These are phyloP conservation scores for Aspergillus sp. DNA, from an alignment of 2,329 filamentous ascomycete genomes.

Conservation along the genomic window DNA sequence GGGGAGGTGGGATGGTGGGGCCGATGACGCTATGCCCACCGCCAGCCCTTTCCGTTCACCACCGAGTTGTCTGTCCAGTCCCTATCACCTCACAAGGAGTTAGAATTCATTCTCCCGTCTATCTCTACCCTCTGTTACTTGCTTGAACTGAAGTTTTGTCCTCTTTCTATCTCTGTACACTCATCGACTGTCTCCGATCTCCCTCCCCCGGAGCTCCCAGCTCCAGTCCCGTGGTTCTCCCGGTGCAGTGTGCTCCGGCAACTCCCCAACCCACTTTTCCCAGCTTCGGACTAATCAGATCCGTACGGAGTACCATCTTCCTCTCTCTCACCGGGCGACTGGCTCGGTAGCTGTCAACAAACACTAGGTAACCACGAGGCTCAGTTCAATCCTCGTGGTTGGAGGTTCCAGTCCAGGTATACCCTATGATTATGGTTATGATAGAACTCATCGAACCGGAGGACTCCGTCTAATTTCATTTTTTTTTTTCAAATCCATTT, in stretches of 20 bases:
- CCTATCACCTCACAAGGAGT: no score
- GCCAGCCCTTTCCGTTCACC: background rate
- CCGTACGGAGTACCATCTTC: background rate
- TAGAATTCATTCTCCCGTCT: background rate
- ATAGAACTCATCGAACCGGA: no score
- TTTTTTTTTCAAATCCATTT: background rate
- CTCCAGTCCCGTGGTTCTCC: conserved; percentile 4
- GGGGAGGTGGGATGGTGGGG: conserved; percentile 21
- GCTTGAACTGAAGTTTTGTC: background rate
- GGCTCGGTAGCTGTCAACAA: background rate
- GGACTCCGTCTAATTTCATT: background rate
- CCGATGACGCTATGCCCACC: conserved; percentile 21
- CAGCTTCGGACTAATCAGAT: conserved; percentile 7
- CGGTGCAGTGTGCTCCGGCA: conserved; percentile 36
- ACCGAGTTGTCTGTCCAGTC: background rate
- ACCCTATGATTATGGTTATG: no score
- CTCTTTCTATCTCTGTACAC: background rate
- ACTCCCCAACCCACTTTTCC: conserved; percentile 12
- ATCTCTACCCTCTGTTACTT: background rate
- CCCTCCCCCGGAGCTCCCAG: background rate
- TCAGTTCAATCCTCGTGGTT: no score
- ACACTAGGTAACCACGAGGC: no score
- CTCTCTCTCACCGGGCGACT: background rate
- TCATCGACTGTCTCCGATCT: background rate
- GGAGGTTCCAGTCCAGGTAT: no score